Conservation (phyloP, 495 filamentous ascomycete species). For the Filosporella fistucella region DNA sequence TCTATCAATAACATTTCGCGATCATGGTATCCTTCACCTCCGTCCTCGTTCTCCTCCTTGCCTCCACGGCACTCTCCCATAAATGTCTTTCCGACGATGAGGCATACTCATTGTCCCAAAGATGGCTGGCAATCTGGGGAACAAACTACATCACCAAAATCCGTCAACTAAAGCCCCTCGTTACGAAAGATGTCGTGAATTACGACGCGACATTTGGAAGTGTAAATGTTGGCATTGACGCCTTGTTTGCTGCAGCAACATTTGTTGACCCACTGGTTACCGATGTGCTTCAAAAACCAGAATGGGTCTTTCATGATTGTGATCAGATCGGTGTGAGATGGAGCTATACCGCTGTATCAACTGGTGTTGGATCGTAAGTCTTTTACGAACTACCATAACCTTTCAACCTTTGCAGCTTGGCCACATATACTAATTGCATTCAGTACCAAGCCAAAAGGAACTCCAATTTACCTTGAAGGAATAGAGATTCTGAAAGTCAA, state of each 20-base stretch:
- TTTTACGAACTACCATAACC: too few species aligned
- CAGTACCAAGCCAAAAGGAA: neutral
- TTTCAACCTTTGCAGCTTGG: too few species aligned
- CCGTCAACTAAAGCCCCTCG: neutral
- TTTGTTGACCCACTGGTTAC: neutral
- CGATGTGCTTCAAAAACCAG: neutral
- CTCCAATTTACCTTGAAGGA: too few species aligned
- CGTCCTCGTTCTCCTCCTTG: neutral
- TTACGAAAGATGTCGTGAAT: neutral
- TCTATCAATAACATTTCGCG: too few species aligned
- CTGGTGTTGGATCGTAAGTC: neutral
- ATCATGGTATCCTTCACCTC: neutral
- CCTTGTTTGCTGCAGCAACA: neutral
- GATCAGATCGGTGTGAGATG: neutral
- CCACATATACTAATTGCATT: too few species aligned
- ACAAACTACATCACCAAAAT: neutral
- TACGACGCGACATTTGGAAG: neutral
- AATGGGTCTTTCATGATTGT: conserved; percentile 2
- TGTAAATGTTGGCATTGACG: neutral
- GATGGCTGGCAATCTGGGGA: neutral
- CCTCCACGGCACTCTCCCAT: neutral
- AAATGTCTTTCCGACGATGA: neutral
- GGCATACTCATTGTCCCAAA: neutral
- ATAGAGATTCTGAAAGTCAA: too few species aligned
- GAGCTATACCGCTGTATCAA: neutral